Evolutionary conservation across 2,329 filamentous ascomycete species (phyloP), one percentile per base, ranked within the genome.

Genomic region (Rutstroemia sp.): DNA sequence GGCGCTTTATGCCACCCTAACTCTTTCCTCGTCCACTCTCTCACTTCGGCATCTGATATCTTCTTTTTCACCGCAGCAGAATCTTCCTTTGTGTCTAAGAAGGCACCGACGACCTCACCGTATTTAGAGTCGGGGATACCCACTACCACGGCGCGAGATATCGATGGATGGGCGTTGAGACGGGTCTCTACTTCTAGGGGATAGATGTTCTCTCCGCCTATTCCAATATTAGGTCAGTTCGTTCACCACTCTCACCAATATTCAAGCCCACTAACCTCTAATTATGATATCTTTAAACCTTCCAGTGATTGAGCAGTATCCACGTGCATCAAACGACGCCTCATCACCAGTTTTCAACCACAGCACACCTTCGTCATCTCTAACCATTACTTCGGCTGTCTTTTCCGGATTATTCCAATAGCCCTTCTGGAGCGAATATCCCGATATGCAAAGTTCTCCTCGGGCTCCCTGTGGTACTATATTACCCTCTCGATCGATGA

Each of bases 271-370:
- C 53, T 38, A 8, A 51, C 53, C 86, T 23, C 82, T 78, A 63
- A 88, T 88, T 58, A 88, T 88, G 25, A 88, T 70, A 65, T 88
- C 86, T 65, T 88, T 89, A 62, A 87, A 83, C 1, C 84, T 74
- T 1, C 85, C 82, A 0, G 83, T 88, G 60, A 88, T 88, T 49
- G 76, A 73, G 39, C 71, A 65, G 49, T 71, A 71, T 6, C 72
- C 73, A 8, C 74, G 71, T 1, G 71, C 64, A 47, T 79, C 73
- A 61, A 82, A 76, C 3, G 76, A 69, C 1, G 74, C 78, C 62
- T 81, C 77, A 57, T 82, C 79, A 16, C 79, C 79, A 0, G 79
- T 80, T 54, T 76, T 73, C 59, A 82, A 67, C 79, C 79, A 82
- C 27, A 56, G n/a, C 2, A 51, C 34, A 19, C 53, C 72, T 37